Percentiles rank a stretch among this genome's conserved stretches.
These are phyloP conservation scores for Pichia terricola DNA, from an alignment of 1,139 yeast species.

Conservation along the genomic window DNA sequence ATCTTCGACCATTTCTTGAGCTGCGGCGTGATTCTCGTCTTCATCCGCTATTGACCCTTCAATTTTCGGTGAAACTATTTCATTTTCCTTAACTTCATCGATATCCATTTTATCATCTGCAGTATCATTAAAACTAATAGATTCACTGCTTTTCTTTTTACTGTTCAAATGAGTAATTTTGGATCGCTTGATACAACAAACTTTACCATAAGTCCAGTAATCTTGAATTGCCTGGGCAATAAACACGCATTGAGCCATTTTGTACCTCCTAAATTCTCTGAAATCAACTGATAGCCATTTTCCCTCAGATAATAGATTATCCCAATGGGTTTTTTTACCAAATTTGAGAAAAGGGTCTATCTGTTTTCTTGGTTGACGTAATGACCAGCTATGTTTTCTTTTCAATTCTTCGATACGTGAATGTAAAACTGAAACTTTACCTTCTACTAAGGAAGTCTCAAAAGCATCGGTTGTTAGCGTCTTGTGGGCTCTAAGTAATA, in stretches of 20 bases:
- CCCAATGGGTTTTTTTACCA: constrained; percentile 51
- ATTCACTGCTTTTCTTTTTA: neutral
- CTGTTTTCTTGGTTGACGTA: constrained; percentile 71
- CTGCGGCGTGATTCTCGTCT: too few relatives aligned
- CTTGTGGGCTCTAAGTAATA: constrained; percentile 80
- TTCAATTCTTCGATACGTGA: constrained; percentile 89
- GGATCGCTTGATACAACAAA: constrained; percentile 47
- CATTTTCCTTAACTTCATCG: constrained; percentile 12
- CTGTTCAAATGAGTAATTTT: constrained; percentile 26
- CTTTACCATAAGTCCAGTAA: constrained; percentile 69
- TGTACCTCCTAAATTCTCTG: constrained; percentile 59
- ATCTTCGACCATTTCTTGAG: neutral
- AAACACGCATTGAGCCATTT: constrained; percentile 57
- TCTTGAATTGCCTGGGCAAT: constrained; percentile 68
- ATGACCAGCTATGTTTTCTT: constrained; percentile 82
- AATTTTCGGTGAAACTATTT: too few relatives aligned
- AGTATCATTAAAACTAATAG: neutral
- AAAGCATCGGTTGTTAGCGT: constrained; percentile 76
- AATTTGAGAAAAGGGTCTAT: constrained; percentile 50
- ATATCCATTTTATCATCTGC: neutral
- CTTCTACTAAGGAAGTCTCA: constrained; percentile 83
- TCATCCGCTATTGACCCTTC: too few relatives aligned
- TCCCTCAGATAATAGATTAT: constrained; percentile 63
- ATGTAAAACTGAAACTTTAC: constrained; percentile 84
- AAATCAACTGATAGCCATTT: constrained; percentile 81